phyloP scores from a whole-genome alignment of 176 grass and related monocot genomes.

The Avena insularis region DNA sequence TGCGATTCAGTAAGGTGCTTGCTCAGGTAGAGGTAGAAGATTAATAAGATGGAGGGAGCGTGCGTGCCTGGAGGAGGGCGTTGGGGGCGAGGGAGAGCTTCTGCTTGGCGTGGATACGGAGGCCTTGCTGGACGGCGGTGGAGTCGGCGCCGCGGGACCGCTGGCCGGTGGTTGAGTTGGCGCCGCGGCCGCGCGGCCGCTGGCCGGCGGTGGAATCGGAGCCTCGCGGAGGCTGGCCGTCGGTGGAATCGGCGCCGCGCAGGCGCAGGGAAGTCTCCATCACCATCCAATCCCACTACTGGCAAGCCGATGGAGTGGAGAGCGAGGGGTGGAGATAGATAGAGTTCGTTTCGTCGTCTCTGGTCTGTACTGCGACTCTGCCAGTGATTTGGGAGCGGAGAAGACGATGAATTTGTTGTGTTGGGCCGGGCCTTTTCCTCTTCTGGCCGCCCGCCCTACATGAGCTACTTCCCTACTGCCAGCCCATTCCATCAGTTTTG shows the following conservation, averaged over 20 bases:
- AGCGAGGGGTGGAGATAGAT: conserved; percentile 2
- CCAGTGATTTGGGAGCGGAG: not conserved
- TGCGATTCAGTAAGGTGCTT: not conserved
- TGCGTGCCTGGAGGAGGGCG: conserved; percentile 66
- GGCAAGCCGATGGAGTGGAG: not conserved
- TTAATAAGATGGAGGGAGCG: not conserved
- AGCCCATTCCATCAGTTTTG: not conserved
- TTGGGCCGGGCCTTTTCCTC: not conserved
- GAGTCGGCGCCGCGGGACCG: conserved; percentile 49
- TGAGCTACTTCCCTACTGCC: not conserved
- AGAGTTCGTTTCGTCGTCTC: conserved; percentile 6
- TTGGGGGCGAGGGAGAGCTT: conserved; percentile 66
- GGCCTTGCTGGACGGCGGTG: conserved; percentile 3
- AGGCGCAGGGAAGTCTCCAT: conserved; percentile 94
- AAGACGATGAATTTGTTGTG: not conserved
- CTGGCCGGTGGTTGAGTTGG: too few species aligned
- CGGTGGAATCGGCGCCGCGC: conserved; percentile 20
- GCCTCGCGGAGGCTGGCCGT: conserved; percentile 43
- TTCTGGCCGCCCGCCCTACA: not conserved
- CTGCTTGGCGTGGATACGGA: conserved; percentile 91
- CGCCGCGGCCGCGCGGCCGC: not conserved
- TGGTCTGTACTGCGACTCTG: not conserved
- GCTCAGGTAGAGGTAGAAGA: not conserved
- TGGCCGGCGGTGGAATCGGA: not conserved
- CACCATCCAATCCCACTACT: not conserved